Evolutionary conservation across 495 filamentous ascomycete species (phyloP).

Genomic region (Schizothecium vesticola): DNA sequence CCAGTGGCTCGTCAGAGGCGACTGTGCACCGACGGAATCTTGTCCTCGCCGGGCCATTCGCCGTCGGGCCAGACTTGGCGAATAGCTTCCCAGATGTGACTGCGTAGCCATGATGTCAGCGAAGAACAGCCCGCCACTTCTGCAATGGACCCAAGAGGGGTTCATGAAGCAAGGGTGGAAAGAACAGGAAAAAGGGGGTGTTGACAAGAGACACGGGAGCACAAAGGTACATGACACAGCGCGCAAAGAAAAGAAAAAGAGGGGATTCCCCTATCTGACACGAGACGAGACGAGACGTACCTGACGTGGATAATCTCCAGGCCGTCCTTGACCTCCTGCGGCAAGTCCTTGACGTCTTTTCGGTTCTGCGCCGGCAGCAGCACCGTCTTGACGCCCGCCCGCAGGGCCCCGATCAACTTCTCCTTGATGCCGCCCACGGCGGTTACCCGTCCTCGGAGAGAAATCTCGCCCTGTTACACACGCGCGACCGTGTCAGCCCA

Average conservation of each 20-base stretch:
- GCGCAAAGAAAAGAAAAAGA: background rate
- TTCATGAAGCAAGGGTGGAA: background rate
- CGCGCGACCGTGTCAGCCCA: conserved; percentile 24
- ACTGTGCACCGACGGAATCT: conserved; percentile 33
- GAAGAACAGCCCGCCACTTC: background rate
- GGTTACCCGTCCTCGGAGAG: conserved; percentile 76
- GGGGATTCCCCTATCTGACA: background rate
- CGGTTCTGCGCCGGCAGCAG: conserved; percentile 81
- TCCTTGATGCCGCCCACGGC: conserved; percentile 97
- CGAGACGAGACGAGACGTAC: conserved; percentile 45
- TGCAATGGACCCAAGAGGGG: background rate
- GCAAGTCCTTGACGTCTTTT: conserved; percentile 90
- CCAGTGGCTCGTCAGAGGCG: conserved; percentile 20
- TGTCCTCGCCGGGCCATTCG: conserved; percentile 68
- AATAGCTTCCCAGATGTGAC: conserved; percentile 87
- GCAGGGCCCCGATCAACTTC: conserved; percentile 90
- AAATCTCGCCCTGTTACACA: conserved; percentile 65
- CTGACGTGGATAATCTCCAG: conserved; percentile 83
- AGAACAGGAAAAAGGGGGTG: background rate
- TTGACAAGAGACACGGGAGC: background rate
- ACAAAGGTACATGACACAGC: background rate
- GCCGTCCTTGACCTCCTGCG: conserved; percentile 81
- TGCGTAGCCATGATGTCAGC: conserved; percentile 23
- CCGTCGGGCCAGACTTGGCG: conserved; percentile 77
- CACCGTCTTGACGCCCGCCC: conserved; percentile 92